A percentile compares a stretch with the other conserved stretches of the same genome.
phyloP scores from a whole-genome alignment of 2,329 filamentous ascomycete species.

The Didymella arachidicola region DNA sequence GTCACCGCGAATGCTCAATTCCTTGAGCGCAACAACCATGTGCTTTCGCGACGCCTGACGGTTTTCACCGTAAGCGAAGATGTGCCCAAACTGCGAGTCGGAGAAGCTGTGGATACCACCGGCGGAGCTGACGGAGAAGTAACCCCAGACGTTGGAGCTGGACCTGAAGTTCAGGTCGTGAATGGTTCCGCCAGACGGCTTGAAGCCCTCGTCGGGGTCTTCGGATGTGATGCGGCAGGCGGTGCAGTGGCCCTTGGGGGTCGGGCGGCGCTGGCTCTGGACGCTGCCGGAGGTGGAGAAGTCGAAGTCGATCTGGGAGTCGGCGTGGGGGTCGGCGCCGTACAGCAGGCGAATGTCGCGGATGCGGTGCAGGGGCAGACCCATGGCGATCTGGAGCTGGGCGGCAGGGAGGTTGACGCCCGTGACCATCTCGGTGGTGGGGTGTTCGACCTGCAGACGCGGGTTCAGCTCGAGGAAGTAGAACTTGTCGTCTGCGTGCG shows the following conservation, averaged over 20 bases:
- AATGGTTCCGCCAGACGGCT: slow-evolving; percentile 98
- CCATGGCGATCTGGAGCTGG: slow-evolving; percentile 98
- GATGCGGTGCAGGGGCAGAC: slow-evolving; percentile 92
- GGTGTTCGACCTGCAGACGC: slow-evolving; percentile 98
- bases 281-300: slow-evolving; percentile 87
- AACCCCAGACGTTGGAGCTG: slow-evolving; percentile 99
- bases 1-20: slow-evolving; percentile 98
- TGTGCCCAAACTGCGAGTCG: slow-evolving; percentile 98
- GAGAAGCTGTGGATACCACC: slow-evolving; percentile 99
- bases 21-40: slow-evolving; percentile 98
- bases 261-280: slow-evolving; percentile 85
- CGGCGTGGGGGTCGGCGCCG: slow-evolving; percentile 87
- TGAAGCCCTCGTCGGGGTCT: slow-evolving; percentile 98
- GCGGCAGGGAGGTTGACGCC: slow-evolving; percentile 97
- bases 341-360: slow-evolving; percentile 96
- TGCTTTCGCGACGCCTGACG: slow-evolving; percentile 95
- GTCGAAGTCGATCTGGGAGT: slow-evolving; percentile 92
- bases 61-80: slow-evolving; percentile 99
- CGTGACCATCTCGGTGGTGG: slow-evolving; percentile 98
- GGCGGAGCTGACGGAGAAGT: slow-evolving; percentile 97
- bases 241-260: slow-evolving; percentile 95
- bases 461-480: slow-evolving; percentile 99
- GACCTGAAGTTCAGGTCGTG: slow-evolving; percentile 99
- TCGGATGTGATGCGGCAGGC: slow-evolving; percentile 99
- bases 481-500: slow-evolving; percentile 96